These are phyloP conservation scores for Saururus chinensis DNA, from an alignment of 164 flowering plant species.

Conservation along the genomic window DNA sequence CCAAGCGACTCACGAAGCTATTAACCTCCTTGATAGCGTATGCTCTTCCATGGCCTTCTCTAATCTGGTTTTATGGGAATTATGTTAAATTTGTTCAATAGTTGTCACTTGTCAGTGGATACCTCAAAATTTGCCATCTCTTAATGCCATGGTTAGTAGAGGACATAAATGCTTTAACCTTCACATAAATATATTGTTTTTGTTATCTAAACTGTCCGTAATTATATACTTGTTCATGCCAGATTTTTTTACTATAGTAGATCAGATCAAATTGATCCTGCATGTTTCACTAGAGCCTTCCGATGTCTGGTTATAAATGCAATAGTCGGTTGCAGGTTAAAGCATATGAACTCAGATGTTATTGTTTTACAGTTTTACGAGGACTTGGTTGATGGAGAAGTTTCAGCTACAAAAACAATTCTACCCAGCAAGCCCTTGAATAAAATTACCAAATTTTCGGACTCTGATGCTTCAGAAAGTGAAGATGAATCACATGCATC, in stretches of 20 bases:
- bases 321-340: not conserved
- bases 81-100: not conserved
- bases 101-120: not conserved
- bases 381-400: constrained; percentile 56
- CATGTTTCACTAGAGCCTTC: not conserved
- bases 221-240: not conserved
- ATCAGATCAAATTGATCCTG: no score
- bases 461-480: constrained; percentile 55
- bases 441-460: constrained; percentile 52
- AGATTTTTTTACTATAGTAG: not conserved
- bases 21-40: constrained; percentile 74
- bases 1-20: constrained; percentile 81
- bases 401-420: constrained; percentile 17
- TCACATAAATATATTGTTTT: not conserved
- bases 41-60: constrained; percentile 2
- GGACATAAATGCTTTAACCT: not conserved
- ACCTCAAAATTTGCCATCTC: no score
- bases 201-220: no score
- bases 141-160: no score
- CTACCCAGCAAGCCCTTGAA: constrained; percentile 39
- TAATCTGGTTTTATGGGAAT: not conserved
- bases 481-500: constrained; percentile 23
- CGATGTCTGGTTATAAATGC: not conserved
- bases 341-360: not conserved
- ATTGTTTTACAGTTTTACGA: constrained; percentile 53